Percentiles rank a stretch among this genome's conserved stretches.
phyloP scores from a whole-genome alignment of 495 filamentous ascomycete genomes.

The Tuber calosporum region DNA sequence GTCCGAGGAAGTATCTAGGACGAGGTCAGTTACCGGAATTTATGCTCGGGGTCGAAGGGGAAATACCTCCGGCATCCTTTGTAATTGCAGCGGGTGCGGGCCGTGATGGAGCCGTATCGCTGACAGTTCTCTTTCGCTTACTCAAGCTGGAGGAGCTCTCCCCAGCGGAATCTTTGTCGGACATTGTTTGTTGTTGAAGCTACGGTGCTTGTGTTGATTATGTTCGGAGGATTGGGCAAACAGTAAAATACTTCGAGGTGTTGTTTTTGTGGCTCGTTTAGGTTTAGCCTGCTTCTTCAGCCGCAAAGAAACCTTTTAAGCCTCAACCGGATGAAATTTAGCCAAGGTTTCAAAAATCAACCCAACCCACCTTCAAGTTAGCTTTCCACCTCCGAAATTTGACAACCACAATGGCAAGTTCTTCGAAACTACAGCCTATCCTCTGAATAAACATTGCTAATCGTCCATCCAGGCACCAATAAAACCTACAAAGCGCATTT shows the following conservation, averaged over 20 bases:
- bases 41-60: neutral
- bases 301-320: constrained; percentile 11
- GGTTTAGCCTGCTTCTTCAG: neutral
- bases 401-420: constrained; percentile 25
- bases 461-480: constrained; percentile 44
- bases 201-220: neutral
- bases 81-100: neutral
- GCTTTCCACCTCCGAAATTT: constrained; percentile 3
- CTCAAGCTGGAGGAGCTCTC: neutral
- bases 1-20: constrained; percentile 66
- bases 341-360: constrained; percentile 5
- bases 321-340: constrained; percentile 9
- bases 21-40: constrained; percentile 6
- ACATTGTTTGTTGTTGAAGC: constrained; percentile 3
- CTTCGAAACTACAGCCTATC: neutral
- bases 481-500: constrained; percentile 46
- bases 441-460: constrained; percentile 23
- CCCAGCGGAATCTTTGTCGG: neutral
- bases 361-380: neutral
- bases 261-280: neutral
- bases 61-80: neutral
- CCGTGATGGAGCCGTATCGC: neutral
- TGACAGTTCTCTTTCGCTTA: neutral
- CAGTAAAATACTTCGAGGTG: neutral
- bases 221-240: neutral